Percentiles rank a stretch among this genome's conserved stretches.
phyloP scores from a whole-genome alignment of 257 asterid genomes.

The Cordia subcordata region DNA sequence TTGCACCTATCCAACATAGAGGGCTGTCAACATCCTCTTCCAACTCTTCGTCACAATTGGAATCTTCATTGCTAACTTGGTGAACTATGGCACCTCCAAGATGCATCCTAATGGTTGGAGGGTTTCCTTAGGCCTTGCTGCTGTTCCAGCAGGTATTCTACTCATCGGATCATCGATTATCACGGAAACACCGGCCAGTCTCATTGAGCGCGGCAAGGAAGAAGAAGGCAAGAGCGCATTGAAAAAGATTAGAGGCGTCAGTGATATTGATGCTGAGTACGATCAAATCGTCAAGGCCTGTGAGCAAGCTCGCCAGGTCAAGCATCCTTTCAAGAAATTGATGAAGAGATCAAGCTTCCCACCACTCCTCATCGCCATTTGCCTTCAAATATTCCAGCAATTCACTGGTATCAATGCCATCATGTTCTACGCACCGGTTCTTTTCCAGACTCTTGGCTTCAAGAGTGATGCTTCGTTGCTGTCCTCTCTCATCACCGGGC shows the following conservation, averaged over 20 bases:
- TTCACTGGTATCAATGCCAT: conserved; percentile 46
- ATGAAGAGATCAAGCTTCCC: too few relatives aligned
- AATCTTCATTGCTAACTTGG: too few relatives aligned
- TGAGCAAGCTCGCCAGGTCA: conserved; percentile 36
- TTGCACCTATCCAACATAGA: conserved; percentile 69
- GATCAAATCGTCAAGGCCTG: conserved; percentile 41
- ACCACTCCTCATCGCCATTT: conserved; percentile 34
- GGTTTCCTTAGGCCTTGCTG: too few relatives aligned
- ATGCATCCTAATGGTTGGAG: too few relatives aligned
- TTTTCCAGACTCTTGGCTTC: too few relatives aligned
- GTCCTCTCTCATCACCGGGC: too few relatives aligned
- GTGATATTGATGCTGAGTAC: conserved; percentile 48
- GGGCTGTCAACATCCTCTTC: conserved; percentile 84
- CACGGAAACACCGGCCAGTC: too few relatives aligned
- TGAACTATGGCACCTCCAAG: too few relatives aligned
- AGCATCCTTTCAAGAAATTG: conserved; percentile 43
- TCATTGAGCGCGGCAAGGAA: too few relatives aligned
- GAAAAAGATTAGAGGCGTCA: conserved; percentile 50
- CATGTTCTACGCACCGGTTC: conserved; percentile 42
- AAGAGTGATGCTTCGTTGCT: too few relatives aligned
- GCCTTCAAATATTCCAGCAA: conserved; percentile 29
- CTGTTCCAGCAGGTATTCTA: too few relatives aligned
- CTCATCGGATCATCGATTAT: too few relatives aligned
- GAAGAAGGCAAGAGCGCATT: conserved; percentile 36
- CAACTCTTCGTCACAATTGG: conserved; percentile 78